These are phyloP conservation scores for Calocybe gangraenosa DNA, from an alignment of 768 basidiomycete species.

Conservation along the genomic window DNA sequence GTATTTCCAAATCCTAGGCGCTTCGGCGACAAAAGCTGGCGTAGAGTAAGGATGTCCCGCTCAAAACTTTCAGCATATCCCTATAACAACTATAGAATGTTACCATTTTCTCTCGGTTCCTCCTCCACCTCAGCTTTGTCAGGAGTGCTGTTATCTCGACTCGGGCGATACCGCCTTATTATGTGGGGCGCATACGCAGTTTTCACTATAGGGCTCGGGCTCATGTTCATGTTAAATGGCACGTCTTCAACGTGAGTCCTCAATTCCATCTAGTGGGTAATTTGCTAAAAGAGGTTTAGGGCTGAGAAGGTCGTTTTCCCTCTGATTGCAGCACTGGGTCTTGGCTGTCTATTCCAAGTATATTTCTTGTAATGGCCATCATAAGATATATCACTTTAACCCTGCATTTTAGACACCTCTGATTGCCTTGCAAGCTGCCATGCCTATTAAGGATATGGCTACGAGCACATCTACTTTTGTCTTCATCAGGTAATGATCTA, in stretches of 20 bases:
- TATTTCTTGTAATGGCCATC: conserved; percentile 4
- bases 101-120: conserved; percentile 65
- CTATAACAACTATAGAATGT: conserved; percentile 45
- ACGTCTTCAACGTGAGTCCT: conserved; percentile 43
- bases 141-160: conserved; percentile 55
- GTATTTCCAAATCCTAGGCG: conserved; percentile 75
- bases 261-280: neutral
- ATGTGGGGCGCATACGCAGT: conserved; percentile 60
- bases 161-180: conserved; percentile 52
- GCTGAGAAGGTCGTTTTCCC: conserved; percentile 62
- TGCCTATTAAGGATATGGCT: conserved; percentile 87
- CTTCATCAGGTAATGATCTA: conserved; percentile 71
- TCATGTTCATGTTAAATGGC: conserved; percentile 65
- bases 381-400: conserved; percentile 1
- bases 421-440: conserved; percentile 77
- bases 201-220: conserved; percentile 62
- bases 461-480: conserved; percentile 70
- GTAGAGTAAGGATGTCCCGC: conserved; percentile 44
- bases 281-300: conserved; percentile 27
- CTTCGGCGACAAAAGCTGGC: conserved; percentile 68
- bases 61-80: neutral
- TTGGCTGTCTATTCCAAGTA: conserved; percentile 64
- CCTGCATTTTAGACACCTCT: conserved; percentile 47
- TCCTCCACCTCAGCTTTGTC: conserved; percentile 50
- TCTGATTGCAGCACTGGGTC: conserved; percentile 60